Evolutionary conservation across 2,329 filamentous ascomycete genomes (phyloP).

Genomic region (Coniochaeta sp.): DNA sequence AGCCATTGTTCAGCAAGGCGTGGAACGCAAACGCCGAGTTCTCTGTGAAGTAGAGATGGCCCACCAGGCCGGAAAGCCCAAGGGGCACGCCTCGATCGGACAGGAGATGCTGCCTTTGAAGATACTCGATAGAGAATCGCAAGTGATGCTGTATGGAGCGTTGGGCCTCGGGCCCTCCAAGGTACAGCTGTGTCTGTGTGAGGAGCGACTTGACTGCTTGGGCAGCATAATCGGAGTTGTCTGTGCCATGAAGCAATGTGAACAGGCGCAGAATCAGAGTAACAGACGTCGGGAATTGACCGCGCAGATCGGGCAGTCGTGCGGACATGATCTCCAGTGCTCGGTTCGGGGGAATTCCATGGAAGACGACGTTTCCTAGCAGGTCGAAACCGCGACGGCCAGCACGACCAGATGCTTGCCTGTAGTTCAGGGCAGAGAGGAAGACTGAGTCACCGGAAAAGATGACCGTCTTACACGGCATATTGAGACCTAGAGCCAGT

Average conservation of each 20-base stretch:
- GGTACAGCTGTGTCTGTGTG: constrained; percentile 61
- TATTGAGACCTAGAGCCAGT: constrained; percentile 71
- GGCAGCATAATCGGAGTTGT: constrained; percentile 53
- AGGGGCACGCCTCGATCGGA: constrained; percentile 53
- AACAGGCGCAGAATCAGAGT: constrained; percentile 64
- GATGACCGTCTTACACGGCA: constrained; percentile 76
- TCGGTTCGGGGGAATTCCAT: constrained; percentile 53
- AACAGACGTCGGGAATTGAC: constrained; percentile 72
- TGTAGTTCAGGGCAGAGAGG: constrained; percentile 68
- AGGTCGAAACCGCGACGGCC: constrained; percentile 76
- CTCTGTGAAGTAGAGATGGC: constrained; percentile 70
- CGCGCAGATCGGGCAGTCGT: constrained; percentile 63
- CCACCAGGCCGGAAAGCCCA: constrained; percentile 64
- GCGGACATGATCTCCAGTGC: constrained; percentile 65
- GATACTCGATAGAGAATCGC: constrained; percentile 74
- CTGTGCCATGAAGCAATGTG: constrained; percentile 58
- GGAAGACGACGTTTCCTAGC: constrained; percentile 75
- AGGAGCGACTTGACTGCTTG: constrained; percentile 59
- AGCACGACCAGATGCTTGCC: constrained; percentile 69
- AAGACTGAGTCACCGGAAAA: constrained; percentile 69
- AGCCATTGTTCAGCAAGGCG: constrained; percentile 62
- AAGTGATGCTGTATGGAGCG: constrained; percentile 68
- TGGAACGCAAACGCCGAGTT: constrained; percentile 73
- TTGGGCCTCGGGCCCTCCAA: constrained; percentile 61
- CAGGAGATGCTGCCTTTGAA: constrained; percentile 61